A percentile compares a stretch with the other conserved stretches of the same genome.
Evolutionary conservation across 2,329 filamentous ascomycete species (phyloP).

Genomic region (Phaeosphaeriaceae sp.): DNA sequence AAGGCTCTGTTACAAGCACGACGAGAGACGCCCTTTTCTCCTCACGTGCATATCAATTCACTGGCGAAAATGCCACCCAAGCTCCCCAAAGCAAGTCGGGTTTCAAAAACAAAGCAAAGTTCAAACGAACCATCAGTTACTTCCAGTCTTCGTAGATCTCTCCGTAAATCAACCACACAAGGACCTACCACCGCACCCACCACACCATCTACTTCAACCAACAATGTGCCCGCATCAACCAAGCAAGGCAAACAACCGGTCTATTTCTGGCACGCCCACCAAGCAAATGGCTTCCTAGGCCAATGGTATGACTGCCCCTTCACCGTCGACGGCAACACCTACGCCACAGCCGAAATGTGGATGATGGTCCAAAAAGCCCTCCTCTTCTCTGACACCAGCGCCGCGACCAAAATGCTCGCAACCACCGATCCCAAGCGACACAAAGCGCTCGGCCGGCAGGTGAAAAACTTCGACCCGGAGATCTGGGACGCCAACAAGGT

Average conservation of each 20-base stretch:
- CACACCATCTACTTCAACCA: neutral
- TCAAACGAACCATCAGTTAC: neutral
- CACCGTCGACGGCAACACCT: constrained; percentile 32
- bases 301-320: constrained; percentile 67
- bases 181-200: neutral
- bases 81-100: neutral
- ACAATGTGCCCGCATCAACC: neutral
- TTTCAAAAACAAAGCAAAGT: neutral
- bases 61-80: constrained; percentile 1
- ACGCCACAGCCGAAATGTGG: constrained; percentile 54
- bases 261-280: constrained; percentile 38
- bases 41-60: neutral
- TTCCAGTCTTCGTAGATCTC: neutral
- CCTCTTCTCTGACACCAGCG: constrained; percentile 50
- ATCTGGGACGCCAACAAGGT: constrained; percentile 61
- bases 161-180: neutral
- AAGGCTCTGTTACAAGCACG: no score
- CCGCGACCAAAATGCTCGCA: constrained; percentile 58
- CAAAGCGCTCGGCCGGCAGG: constrained; percentile 62
- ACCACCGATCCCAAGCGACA: constrained; percentile 56
- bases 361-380: constrained; percentile 57
- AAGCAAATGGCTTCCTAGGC: constrained; percentile 62
- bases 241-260: constrained; percentile 13
- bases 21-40: neutral
- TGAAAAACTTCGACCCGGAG: constrained; percentile 58